Evolutionary conservation across 2,329 filamentous ascomycete species (phyloP).

Genomic region (Cladosporium phlei): DNA sequence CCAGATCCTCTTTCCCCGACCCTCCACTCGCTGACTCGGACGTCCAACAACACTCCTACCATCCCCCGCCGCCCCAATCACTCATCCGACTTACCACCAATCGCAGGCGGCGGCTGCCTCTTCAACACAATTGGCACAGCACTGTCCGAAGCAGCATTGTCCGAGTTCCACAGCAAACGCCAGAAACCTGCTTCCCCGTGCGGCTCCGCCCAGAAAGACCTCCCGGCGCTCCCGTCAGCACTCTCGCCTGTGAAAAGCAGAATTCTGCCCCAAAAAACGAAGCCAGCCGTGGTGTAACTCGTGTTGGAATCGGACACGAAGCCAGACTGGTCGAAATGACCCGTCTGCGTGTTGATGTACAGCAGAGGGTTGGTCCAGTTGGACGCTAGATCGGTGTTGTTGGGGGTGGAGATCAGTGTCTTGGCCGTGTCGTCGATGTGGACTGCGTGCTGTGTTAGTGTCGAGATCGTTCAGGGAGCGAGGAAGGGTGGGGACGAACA

Average conservation of each 20-base stretch:
- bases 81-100: background rate
- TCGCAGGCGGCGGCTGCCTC: slow-evolving; percentile 4
- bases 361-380: slow-evolving; percentile 20
- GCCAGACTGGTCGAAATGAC: slow-evolving; percentile 14
- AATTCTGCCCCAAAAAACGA: slow-evolving; percentile 17
- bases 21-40: too few species aligned
- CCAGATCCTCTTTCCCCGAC: too few species aligned
- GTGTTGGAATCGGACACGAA: slow-evolving; percentile 17
- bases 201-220: slow-evolving; percentile 12
- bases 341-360: slow-evolving; percentile 16
- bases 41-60: too few species aligned
- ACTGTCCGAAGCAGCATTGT: slow-evolving; percentile 16
- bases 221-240: slow-evolving; percentile 4
- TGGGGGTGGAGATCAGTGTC: slow-evolving; percentile 1
- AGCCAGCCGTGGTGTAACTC: slow-evolving; percentile 18
- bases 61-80: too few species aligned
- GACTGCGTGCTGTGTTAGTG: background rate
- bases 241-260: slow-evolving; percentile 18
- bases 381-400: slow-evolving; percentile 9
- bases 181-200: slow-evolving; percentile 12
- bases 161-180: slow-evolving; percentile 20
- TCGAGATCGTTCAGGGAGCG: background rate
- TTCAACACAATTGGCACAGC: slow-evolving; percentile 19
- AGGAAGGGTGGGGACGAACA: background rate
- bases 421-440: background rate